These are phyloP conservation scores for Fusarium anguioides DNA, from an alignment of 2,329 filamentous ascomycete genomes.

Conservation along the genomic window DNA sequence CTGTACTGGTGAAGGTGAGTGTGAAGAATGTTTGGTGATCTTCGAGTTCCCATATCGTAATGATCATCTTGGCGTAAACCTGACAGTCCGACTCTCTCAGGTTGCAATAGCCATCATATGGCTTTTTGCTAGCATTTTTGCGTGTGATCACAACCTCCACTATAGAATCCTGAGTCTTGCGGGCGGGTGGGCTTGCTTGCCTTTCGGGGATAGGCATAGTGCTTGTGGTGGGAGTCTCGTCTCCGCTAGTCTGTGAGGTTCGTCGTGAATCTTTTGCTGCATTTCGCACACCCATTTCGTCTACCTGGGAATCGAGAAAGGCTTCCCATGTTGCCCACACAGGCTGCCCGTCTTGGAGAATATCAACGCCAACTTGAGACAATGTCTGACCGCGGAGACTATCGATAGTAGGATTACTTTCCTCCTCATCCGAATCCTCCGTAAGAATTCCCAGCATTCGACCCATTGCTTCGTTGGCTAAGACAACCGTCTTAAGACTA, in stretches of 20 bases:
- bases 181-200: conserved; percentile 40
- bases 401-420: conserved; percentile 63
- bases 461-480: conserved; percentile 82
- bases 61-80: conserved; percentile 77
- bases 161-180: conserved; percentile 67
- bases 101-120: conserved; percentile 49
- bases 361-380: conserved; percentile 77
- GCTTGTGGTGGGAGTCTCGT: conserved; percentile 53
- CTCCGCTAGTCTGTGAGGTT: conserved; percentile 43
- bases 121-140: conserved; percentile 56
- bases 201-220: conserved; percentile 49
- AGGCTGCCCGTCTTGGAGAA: conserved; percentile 74
- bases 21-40: conserved; percentile 77
- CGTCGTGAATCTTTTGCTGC: conserved; percentile 38
- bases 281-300: conserved; percentile 54
- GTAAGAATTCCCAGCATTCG: conserved; percentile 70
- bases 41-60: conserved; percentile 78
- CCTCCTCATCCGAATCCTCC: conserved; percentile 54
- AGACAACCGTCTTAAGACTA: conserved; percentile 73
- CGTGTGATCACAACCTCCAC: conserved; percentile 75
- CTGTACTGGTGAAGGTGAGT: conserved; percentile 76
- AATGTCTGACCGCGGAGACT: conserved; percentile 73
- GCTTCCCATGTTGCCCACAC: conserved; percentile 69
- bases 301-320: conserved; percentile 65
- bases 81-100: conserved; percentile 54